Conservation (phyloP, 108 stramenopile genomes). For the Parietichytrium sp. region DNA sequence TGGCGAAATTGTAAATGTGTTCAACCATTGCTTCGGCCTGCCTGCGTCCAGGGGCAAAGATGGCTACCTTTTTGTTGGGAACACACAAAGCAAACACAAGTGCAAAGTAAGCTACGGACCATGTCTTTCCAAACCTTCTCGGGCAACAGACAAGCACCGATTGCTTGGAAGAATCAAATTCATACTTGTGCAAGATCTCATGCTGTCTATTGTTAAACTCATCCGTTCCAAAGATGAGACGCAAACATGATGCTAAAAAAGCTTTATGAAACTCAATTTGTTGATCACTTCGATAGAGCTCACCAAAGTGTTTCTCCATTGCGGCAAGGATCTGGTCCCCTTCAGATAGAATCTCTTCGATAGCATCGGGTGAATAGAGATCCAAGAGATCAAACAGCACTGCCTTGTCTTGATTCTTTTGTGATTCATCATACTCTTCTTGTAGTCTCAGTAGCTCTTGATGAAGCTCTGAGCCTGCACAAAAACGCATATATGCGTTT, state of each 20-base stretch:
- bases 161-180: background rate
- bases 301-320: background rate
- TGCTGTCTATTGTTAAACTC: background rate
- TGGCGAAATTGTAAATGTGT: background rate
- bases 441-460: too few relatives aligned
- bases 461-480: too few relatives aligned
- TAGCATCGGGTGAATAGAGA: too few relatives aligned
- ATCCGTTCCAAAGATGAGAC: background rate
- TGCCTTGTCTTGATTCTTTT: too few relatives aligned
- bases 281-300: background rate
- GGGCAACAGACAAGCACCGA: background rate
- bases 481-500: too few relatives aligned
- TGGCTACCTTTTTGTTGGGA: background rate
- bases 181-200: background rate
- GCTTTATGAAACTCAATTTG: constrained; percentile 1
- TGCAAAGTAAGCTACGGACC: background rate
- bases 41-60: background rate
- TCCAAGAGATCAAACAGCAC: too few relatives aligned
- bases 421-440: too few relatives aligned
- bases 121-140: constrained; percentile 1
- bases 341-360: background rate
- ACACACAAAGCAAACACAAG: background rate
- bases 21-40: background rate
- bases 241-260: background rate
- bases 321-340: background rate